These are phyloP conservation scores for Toxoplasma gondii DNA, from an alignment of 169 alveolate genomes.

Conservation along the genomic window DNA sequence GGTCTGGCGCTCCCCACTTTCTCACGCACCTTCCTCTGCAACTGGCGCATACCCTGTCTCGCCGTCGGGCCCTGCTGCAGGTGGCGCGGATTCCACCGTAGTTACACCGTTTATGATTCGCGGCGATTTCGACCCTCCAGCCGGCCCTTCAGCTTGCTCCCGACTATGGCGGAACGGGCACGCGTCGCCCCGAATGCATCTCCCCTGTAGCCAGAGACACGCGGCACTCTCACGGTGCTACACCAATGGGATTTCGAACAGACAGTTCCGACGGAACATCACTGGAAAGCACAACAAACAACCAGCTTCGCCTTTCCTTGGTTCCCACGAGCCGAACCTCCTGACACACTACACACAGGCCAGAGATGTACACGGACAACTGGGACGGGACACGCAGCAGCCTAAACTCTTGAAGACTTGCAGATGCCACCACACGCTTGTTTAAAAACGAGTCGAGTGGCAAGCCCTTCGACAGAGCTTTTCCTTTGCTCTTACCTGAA, in stretches of 20 bases:
- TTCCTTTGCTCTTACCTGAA: neutral
- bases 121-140: neutral
- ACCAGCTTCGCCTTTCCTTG: too few species aligned
- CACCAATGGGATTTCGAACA: too few species aligned
- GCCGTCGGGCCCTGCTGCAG: neutral
- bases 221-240: too few species aligned
- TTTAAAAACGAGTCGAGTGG: too few species aligned
- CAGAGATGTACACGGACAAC: too few species aligned
- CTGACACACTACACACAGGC: too few species aligned
- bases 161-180: neutral
- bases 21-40: neutral
- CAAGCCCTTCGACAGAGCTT: neutral
- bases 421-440: too few species aligned
- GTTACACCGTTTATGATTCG: neutral
- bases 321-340: too few species aligned
- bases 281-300: too few species aligned
- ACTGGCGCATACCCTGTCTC: neutral
- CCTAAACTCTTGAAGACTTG: too few species aligned
- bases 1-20: neutral
- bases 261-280: too few species aligned
- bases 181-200: neutral
- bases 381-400: too few species aligned
- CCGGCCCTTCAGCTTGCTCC: neutral
- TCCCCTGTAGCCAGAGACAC: neutral
- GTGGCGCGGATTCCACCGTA: neutral